Evolutionary conservation across 176 grass and related monocot species (phyloP).

Genomic region (Eragrostis curvula): DNA sequence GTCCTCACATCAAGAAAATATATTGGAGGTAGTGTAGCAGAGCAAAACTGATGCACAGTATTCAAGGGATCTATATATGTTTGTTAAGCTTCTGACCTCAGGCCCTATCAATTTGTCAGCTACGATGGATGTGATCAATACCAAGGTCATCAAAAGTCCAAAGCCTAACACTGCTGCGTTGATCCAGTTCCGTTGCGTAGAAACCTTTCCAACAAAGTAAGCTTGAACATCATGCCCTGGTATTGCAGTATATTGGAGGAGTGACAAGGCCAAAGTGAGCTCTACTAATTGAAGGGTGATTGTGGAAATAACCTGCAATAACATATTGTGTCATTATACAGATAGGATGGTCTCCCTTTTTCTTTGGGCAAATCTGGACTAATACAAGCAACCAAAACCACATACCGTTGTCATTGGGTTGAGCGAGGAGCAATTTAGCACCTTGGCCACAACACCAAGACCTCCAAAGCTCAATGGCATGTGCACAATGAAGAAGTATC

Average conservation of each 20-base stretch:
- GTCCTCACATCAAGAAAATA: neutral
- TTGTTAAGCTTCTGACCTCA: slow-evolving; percentile 54
- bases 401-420: slow-evolving; percentile 71
- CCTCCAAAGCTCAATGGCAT: slow-evolving; percentile 91
- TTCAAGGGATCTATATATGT: slow-evolving; percentile 10
- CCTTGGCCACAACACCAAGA: slow-evolving; percentile 62
- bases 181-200: slow-evolving; percentile 49
- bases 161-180: slow-evolving; percentile 60
- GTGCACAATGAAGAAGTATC: slow-evolving; percentile 82
- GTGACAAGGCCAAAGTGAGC: slow-evolving; percentile 47
- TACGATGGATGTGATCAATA: slow-evolving; percentile 65
- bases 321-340: slow-evolving; percentile 15
- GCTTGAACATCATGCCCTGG: slow-evolving; percentile 29
- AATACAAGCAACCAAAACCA: neutral
- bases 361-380: neutral
- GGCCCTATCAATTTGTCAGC: slow-evolving; percentile 59
- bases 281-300: slow-evolving; percentile 64
- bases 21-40: neutral
- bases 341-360: neutral
- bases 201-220: slow-evolving; percentile 58
- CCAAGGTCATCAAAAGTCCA: slow-evolving; percentile 58
- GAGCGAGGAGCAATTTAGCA: slow-evolving; percentile 58
- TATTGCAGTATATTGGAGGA: slow-evolving; percentile 62
- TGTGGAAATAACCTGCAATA: slow-evolving; percentile 61
- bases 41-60: neutral